Conservation (phyloP, 2,329 filamentous ascomycete genomes). For the Orbilia oligospora region DNA sequence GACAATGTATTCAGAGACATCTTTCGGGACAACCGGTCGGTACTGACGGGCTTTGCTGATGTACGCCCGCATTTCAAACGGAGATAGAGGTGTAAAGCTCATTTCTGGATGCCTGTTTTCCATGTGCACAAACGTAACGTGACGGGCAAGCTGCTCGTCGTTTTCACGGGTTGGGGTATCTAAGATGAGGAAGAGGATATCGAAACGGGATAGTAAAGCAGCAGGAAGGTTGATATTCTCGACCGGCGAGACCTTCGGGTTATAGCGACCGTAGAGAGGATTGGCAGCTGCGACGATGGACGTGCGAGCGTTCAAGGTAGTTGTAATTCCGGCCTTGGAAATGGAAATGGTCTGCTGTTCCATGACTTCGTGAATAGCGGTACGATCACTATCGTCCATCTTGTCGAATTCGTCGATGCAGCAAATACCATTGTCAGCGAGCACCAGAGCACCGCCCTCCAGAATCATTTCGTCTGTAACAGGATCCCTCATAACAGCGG, state of each 20-base stretch:
- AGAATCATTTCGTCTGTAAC: constrained; percentile 88
- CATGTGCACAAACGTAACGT: constrained; percentile 98
- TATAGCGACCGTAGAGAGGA: constrained; percentile 97
- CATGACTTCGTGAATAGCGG: constrained; percentile 89
- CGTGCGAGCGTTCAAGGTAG: constrained; percentile 94
- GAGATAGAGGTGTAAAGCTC: constrained; percentile 76
- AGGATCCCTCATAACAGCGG: constrained; percentile 85
- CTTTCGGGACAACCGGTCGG: constrained; percentile 85
- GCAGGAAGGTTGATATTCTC: constrained; percentile 99
- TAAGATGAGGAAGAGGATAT: constrained; percentile 95
- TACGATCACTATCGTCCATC: constrained; percentile 87
- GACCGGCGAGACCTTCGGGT: constrained; percentile 94
- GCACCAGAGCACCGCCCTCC: constrained; percentile 82
- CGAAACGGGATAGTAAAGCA: constrained; percentile 94
- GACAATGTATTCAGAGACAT: constrained; percentile 94
- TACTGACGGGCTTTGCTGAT: constrained; percentile 92
- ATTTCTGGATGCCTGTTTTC: constrained; percentile 91
- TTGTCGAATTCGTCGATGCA: constrained; percentile 91
- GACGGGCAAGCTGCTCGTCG: constrained; percentile 92
- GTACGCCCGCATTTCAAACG: constrained; percentile 94
- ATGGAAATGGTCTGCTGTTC: constrained; percentile 89
- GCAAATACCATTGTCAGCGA: constrained; percentile 87
- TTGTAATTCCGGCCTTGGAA: constrained; percentile 84
- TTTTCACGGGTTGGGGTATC: constrained; percentile 91
- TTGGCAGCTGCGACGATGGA: constrained; percentile 97